Evolutionary conservation across 768 basidiomycete genomes (phyloP).

Genomic region (Crepidotus variabilis): DNA sequence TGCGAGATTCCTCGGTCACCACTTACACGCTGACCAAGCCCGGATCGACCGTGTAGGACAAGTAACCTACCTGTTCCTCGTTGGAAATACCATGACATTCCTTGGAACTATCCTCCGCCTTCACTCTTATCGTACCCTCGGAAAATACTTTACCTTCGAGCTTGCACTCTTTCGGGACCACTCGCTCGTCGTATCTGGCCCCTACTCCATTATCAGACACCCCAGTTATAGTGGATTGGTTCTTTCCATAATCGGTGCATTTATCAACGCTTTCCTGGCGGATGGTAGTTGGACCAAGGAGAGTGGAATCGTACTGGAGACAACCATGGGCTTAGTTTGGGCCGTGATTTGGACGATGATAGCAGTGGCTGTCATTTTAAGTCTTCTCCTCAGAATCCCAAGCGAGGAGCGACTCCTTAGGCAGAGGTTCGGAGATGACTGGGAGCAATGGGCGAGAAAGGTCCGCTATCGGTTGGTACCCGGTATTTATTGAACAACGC

Average conservation of each 20-base stretch:
- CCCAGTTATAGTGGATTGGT: constrained; percentile 35
- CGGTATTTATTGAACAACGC: constrained; percentile 21
- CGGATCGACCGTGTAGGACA: constrained; percentile 12
- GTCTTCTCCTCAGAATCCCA: constrained; percentile 24
- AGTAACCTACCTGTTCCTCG: constrained; percentile 24
- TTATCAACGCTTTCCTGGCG: constrained; percentile 16
- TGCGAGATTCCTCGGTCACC: constrained; percentile 15
- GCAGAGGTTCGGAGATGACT: constrained; percentile 26
- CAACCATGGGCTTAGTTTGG: constrained; percentile 14
- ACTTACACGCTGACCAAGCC: constrained; percentile 10
- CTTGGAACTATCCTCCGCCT: constrained; percentile 28
- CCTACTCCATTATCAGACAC: constrained; percentile 34
- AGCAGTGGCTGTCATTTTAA: constrained; percentile 20
- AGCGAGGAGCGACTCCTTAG: constrained; percentile 33
- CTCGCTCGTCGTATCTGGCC: constrained; percentile 28
- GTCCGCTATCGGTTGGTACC: constrained; percentile 34
- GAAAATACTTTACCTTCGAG: constrained; percentile 34
- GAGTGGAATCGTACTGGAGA: constrained; percentile 24
- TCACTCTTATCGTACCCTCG: constrained; percentile 31
- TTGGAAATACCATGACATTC: constrained; percentile 28
- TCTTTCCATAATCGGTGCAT: constrained; percentile 24
- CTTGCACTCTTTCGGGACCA: constrained; percentile 31
- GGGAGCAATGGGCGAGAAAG: constrained; percentile 25
- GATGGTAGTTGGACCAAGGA: constrained; percentile 30
- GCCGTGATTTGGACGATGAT: constrained; percentile 22